These are phyloP conservation scores for Globisporangium radiosum DNA, from an alignment of 352 stramenopile species.

Conservation along the genomic window DNA sequence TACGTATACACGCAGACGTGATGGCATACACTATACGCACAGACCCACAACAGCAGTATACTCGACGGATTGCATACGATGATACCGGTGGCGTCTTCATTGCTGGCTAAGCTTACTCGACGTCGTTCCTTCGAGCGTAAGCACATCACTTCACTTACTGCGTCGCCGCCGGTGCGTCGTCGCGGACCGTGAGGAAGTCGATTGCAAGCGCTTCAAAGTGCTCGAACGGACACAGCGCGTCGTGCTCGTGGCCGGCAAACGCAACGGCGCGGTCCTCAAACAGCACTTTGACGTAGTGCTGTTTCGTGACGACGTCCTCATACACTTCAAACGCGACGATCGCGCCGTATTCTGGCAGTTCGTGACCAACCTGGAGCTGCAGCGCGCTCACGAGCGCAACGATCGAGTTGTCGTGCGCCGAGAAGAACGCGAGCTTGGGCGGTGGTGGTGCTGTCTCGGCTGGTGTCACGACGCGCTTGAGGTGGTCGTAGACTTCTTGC, in stretches of 20 bases:
- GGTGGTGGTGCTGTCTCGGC: not conserved
- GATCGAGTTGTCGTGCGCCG: slow-evolving; percentile 81
- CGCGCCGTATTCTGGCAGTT: slow-evolving; percentile 63
- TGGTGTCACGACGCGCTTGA: slow-evolving; percentile 33
- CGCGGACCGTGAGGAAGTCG: slow-evolving; percentile 33
- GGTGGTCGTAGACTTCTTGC: slow-evolving; percentile 41
- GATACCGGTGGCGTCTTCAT: not conserved
- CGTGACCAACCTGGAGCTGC: slow-evolving; percentile 48
- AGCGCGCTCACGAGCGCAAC: slow-evolving; percentile 66
- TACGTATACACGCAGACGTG: not conserved
- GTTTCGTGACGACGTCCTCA: slow-evolving; percentile 27
- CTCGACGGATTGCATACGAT: not conserved
- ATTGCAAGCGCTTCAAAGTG: slow-evolving; percentile 52
- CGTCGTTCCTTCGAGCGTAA: slow-evolving; percentile 8
- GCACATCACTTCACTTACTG: no score
- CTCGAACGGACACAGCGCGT: slow-evolving; percentile 49
- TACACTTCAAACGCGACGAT: slow-evolving; percentile 71
- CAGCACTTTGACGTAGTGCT: slow-evolving; percentile 49
- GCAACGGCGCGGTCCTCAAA: slow-evolving; percentile 51
- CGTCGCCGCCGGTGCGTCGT: not conserved
- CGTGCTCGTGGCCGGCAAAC: slow-evolving; percentile 49
- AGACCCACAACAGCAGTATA: not conserved
- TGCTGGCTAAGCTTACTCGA: not conserved
- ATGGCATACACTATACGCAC: not conserved
- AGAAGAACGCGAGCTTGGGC: slow-evolving; percentile 75